Evolutionary conservation across 2,329 filamentous ascomycete species (phyloP), one percentile per base, ranked within the genome.

Genomic region (Aspergillus tubingensis): DNA sequence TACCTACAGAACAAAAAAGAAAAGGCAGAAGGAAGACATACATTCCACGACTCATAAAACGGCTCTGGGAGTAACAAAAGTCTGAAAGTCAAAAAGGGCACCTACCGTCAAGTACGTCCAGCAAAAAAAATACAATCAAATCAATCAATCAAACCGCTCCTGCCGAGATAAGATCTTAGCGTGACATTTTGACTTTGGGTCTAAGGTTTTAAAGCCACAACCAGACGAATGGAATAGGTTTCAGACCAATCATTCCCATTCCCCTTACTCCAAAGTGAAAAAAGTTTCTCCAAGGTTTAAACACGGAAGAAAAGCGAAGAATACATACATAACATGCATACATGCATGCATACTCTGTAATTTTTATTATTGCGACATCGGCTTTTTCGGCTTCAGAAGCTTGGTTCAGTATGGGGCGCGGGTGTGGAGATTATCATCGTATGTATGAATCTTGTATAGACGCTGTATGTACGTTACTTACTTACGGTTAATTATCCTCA

Each of bases 111-210:
- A 30, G 10, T 30, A 21, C 17, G 21, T 21, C 17, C 5, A 38
- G 13, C 21, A 13, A 36, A 36, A 32, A 32, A 25, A 23, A 6
- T 36, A 36, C 32, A 13, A 36, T 15, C 32, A 36, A 36, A 30
- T 30, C 32, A 36, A 36, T 36, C 27, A n/a, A 38, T 30, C 10
- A 32, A 50, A 41, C 30, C 23, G 23, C 21, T 6, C 30, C 62
- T 60, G 60, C 66, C 62, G 62, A 65, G 62, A 70, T 68, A 68
- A 68, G 67, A 68, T 68, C 64, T 54, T 68, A 67, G 64, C 50
- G 61, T 58, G 53, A 52, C 38, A 38, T 19, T 49, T 60, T 64
- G 57, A 54, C 41, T 65, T 62, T 38, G 43, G 50, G 48, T 44
- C 47, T 36, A 39, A 57, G 15, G 32, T 36, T 50, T 15, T 13